Conservation (phyloP, 139 green algal genomes). For the Auxenochlorella pyrenoidosa region DNA sequence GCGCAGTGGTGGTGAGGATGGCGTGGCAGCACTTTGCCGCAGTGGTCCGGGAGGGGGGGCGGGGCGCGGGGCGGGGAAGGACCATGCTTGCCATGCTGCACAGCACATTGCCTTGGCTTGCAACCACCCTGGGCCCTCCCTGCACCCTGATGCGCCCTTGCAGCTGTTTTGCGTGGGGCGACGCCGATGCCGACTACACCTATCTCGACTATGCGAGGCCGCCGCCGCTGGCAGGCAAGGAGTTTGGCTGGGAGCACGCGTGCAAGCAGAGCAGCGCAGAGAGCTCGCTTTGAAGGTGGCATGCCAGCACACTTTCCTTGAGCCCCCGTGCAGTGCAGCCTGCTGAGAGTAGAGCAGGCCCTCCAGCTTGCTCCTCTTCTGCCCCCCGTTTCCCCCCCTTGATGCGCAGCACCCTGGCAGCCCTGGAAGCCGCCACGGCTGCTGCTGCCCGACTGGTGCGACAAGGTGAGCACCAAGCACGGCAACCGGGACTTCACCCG, state of each 20-base stretch:
- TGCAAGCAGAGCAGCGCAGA: neutral
- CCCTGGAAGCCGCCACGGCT: neutral
- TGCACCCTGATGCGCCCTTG: too few relatives aligned
- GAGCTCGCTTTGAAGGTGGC: neutral
- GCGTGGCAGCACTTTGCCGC: too few relatives aligned
- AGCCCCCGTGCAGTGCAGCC: too few relatives aligned
- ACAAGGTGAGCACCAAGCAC: neutral
- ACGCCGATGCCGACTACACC: neutral
- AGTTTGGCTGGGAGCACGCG: neutral
- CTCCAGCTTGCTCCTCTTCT: neutral
- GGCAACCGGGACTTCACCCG: neutral
- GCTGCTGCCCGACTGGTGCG: conserved; percentile 16
- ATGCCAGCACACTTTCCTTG: too few relatives aligned
- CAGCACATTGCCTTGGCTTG: too few relatives aligned
- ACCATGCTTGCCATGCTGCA: too few relatives aligned
- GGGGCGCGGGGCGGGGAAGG: too few relatives aligned
- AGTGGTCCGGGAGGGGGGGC: too few relatives aligned
- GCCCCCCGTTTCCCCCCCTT: neutral
- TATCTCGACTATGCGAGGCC: neutral
- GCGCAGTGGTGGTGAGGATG: neutral
- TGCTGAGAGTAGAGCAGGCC: too few relatives aligned
- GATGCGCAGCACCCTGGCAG: neutral
- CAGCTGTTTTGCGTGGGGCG: neutral
- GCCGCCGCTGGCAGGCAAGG: conserved; percentile 2
- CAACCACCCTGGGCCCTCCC: too few relatives aligned